phyloP scores from a whole-genome alignment of 768 basidiomycete species.

The Lactifluus pinguis region DNA sequence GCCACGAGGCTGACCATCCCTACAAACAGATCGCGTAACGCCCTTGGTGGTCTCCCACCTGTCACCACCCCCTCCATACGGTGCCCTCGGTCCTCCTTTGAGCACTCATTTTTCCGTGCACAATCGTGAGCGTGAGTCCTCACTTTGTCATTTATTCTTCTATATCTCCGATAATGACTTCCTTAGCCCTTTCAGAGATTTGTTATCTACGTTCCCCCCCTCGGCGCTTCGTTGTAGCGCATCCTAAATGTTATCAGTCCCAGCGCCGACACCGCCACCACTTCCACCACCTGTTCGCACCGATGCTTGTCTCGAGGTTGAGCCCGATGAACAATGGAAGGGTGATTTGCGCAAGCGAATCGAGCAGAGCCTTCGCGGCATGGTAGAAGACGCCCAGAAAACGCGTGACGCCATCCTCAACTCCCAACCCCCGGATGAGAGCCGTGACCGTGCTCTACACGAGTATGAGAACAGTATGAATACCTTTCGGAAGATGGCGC shows the following conservation, averaged over 20 bases:
- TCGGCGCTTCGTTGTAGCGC: constrained; percentile 14
- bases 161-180: not conserved
- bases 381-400: constrained; percentile 15
- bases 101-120: constrained; percentile 1
- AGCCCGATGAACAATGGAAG: constrained; percentile 19
- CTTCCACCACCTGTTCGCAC: constrained; percentile 13
- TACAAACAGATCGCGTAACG: constrained; percentile 11
- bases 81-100: constrained; percentile 6
- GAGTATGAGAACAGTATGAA: constrained; percentile 16
- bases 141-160: not conserved
- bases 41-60: constrained; percentile 3
- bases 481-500: constrained; percentile 11
- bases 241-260: constrained; percentile 14
- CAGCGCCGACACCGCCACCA: constrained; percentile 12
- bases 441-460: not conserved
- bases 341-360: constrained; percentile 12
- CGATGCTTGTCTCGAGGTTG: constrained; percentile 1
- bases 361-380: constrained; percentile 9
- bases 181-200: not conserved
- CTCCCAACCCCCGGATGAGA: not conserved
- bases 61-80: constrained; percentile 11
- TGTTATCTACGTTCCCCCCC: constrained; percentile 1
- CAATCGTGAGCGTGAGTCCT: constrained; percentile 9
- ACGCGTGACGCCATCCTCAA: constrained; percentile 6
- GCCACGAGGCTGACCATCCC: constrained; percentile 19